Evolutionary conservation across 176 grass and related monocot genomes (phyloP).

Genomic region (Melocanna baccifera): DNA sequence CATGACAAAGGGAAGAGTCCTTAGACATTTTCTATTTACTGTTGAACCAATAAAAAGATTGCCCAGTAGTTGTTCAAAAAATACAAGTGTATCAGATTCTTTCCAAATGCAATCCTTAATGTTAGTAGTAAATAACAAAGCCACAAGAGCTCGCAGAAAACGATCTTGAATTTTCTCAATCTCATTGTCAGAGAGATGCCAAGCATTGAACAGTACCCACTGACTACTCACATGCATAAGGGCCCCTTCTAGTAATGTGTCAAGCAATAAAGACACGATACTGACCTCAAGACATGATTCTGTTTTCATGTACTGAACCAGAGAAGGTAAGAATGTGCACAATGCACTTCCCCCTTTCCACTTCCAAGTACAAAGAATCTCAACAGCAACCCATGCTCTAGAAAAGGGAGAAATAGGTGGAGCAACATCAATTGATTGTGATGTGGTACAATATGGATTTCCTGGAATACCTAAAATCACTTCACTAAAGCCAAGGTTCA

Average conservation of each 20-base stretch:
- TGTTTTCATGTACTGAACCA: constrained; percentile 59
- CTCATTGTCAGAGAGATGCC: constrained; percentile 56
- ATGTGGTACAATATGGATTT: constrained; percentile 24
- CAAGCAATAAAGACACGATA: constrained; percentile 47
- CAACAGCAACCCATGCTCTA: constrained; percentile 82
- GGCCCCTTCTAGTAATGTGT: constrained; percentile 57
- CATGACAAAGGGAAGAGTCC: constrained; percentile 59
- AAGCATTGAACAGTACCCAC: constrained; percentile 82
- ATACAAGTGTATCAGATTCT: constrained; percentile 46
- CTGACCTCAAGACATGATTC: constrained; percentile 36
- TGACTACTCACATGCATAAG: constrained; percentile 50
- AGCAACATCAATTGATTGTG: constrained; percentile 27
- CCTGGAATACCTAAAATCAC: constrained; percentile 70
- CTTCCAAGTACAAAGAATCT: constrained; percentile 81
- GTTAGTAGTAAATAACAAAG: constrained; percentile 53
- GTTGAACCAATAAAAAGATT: constrained; percentile 48
- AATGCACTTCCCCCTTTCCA: constrained; percentile 57
- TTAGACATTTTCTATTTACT: constrained; percentile 52
- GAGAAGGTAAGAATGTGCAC: constrained; percentile 65
- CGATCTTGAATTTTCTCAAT: constrained; percentile 64
- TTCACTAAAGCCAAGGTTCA: constrained; percentile 63
- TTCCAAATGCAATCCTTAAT: constrained; percentile 49
- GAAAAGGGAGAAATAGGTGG: constrained; percentile 33
- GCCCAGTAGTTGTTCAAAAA: constrained; percentile 57
- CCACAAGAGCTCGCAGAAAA: constrained; percentile 70